Base-by-base conservation (phyloP, 2,329 filamentous ascomycete genomes). In the Epichloe brachyelytri region DNA sequence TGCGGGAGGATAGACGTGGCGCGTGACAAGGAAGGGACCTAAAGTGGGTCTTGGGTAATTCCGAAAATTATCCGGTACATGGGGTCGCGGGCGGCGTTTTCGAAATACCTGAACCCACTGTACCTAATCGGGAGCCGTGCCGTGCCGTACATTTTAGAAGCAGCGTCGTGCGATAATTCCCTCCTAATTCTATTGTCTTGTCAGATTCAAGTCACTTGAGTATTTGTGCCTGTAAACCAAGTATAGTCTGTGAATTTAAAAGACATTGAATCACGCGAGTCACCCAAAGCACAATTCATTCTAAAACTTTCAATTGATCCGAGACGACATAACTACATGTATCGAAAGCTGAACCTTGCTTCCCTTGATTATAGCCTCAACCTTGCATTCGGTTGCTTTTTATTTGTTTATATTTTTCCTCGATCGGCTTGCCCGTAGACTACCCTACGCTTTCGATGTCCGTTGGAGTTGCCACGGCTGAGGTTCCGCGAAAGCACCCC, bases 301-400 rank as follows among this genome's bases (percentile, higher is more conserved):
- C 60, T 63, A 54, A 65, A 63, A 62, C 60, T 62, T 66, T 65
- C 60, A 67, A 67, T 64, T 69, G 64, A 70, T 68, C 60, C 59
- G 58, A 62, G 60, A 65, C 65, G 65, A 66, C 68, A 63, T 68
- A 66, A 70, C 68, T 69, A 72, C 65, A 72, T 65, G 60, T 59
- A 63, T 62, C 63, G 66, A 66, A 64, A 64, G 63, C 63, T 59
- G 58, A 61, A 59, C 53, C 60, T 59, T 67, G 62, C 64, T 64
- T 65, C 59, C 64, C 62, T 61, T 65, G 58, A 60, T 64, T 64
- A 63, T 62, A 61, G 64, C 63, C 62, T 67, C 64, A 64, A 63
- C 63, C 57, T 59, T 62, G 61, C 63, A 60, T 61, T 64, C 51
- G 54, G 60, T 62, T 60, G 54, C 58, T 54, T 36, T 51, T 38